Evolutionary conservation across 108 stramenopile species (phyloP).

Genomic region (Pseudonitzschia multiseries): DNA sequence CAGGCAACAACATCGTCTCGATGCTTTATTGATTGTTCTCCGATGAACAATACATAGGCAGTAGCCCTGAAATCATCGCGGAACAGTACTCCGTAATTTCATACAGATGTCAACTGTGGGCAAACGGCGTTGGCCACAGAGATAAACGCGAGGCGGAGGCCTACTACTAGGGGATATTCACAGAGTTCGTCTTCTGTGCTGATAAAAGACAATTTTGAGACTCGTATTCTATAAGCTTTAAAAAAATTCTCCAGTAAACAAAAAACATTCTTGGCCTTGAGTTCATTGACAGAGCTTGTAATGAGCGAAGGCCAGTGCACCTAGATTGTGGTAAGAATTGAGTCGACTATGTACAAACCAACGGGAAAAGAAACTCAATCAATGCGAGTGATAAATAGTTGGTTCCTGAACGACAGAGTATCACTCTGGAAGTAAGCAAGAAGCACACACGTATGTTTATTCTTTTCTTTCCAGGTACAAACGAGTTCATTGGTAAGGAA

Average conservation of each 20-base stretch:
- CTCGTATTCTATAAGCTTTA: no score
- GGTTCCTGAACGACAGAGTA: no score
- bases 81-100: background rate
- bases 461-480: background rate
- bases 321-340: no score
- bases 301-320: no score
- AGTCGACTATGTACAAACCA: no score
- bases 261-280: no score
- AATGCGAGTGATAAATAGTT: no score
- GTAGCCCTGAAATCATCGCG: background rate
- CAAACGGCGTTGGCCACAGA: background rate
- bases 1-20: slow-evolving; percentile 7
- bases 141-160: background rate
- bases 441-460: background rate
- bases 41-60: slow-evolving; percentile 11
- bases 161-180: background rate
- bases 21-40: slow-evolving; percentile 21
- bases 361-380: no score
- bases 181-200: background rate
- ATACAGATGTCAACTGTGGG: background rate
- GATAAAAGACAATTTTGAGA: background rate
- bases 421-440: no score
- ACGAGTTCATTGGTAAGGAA: background rate
- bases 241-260: no score
- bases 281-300: no score